Evolutionary conservation across 768 basidiomycete genomes (phyloP), one percentile per base, ranked within the genome.

Genomic region (Melanogaster broomeanus): DNA sequence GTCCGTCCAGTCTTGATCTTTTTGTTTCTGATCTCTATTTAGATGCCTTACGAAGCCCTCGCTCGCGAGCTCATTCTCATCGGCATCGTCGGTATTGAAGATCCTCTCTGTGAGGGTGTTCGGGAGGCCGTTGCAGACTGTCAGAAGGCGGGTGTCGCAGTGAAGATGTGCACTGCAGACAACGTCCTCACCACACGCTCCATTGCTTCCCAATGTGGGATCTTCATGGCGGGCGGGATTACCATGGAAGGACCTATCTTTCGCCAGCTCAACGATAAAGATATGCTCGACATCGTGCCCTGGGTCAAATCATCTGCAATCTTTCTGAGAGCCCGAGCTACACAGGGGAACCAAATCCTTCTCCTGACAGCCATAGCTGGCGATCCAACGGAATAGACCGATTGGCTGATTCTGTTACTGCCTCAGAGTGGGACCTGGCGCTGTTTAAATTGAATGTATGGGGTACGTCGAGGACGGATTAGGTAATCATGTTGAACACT

Each of bases 91-190:
- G 97, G 94, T 61, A 98, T 99, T 62, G 95, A 99, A 65, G 97
- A 99, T 65, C 97, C 95, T 39, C 80, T 99, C 4, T 89, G 96
- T 30, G 79, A 82, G 1, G 93, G 95, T n/a, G 97, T 98, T 24
- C 82, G 82, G 15, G 81, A 93, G 11, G 94, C 96, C n/a, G 96
- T 99, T 39, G 77, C 80, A 40, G 85, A 90, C 62, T 98, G 95
- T 64, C 84, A 84, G 61, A 80, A 77, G 46, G 96, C 97, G 37
- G 95, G 96, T 55, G 94, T 99, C 13, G 77, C 80, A 21, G 86
- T 98, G 73, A 98, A 97, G 75, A 99, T 98, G 95, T 96, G 93
- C 68, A 98, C 97, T 0, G 97, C 95, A 57, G 95, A 98, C 70
- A 98, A 97, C 58, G 92, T 94, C 45, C 83, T 98, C 45, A 95